Percentiles rank a stretch among this genome's conserved stretches.
Evolutionary conservation across 805 yeast species (phyloP).

Genomic region (Metschnikowia shivogae): DNA sequence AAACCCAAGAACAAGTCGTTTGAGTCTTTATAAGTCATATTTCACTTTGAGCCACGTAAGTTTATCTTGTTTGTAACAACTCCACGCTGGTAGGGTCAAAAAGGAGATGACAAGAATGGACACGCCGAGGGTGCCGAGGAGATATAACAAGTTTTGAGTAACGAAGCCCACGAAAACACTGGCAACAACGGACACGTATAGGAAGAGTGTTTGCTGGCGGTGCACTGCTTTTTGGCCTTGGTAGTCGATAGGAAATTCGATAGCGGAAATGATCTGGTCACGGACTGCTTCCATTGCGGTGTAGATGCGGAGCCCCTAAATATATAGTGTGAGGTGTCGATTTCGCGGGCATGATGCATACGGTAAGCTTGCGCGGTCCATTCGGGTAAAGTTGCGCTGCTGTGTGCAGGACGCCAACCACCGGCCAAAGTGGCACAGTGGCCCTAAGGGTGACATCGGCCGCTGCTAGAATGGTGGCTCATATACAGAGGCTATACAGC

Average conservation of each 20-base stretch:
- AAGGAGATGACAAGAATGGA: slow-evolving; percentile 28
- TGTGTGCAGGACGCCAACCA: not conserved
- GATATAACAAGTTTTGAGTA: slow-evolving; percentile 39
- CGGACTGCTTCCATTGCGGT: slow-evolving; percentile 16
- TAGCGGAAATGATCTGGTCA: slow-evolving; percentile 7
- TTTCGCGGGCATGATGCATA: slow-evolving; percentile 2
- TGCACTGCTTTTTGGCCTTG: slow-evolving; percentile 49
- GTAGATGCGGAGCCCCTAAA: slow-evolving; percentile 3
- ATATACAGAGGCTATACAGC: too few relatives aligned
- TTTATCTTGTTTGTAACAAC: slow-evolving; percentile 48
- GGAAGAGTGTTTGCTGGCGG: slow-evolving; percentile 19
- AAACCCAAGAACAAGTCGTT: slow-evolving; percentile 54
- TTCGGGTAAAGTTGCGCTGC: not conserved
- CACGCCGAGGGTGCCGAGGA: slow-evolving; percentile 37
- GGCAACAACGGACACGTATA: slow-evolving; percentile 27
- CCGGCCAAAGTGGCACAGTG: too few relatives aligned
- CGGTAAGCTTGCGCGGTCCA: slow-evolving; percentile 4
- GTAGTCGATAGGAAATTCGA: slow-evolving; percentile 46
- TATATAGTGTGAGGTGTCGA: slow-evolving; percentile 5
- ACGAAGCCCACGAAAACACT: slow-evolving; percentile 48
- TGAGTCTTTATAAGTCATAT: slow-evolving; percentile 17
- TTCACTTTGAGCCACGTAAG: slow-evolving; percentile 44
- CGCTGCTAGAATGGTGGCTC: too few relatives aligned
- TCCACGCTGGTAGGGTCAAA: slow-evolving; percentile 55
- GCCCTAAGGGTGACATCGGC: too few relatives aligned